These are phyloP conservation scores for Mucor plumbeus DNA, from an alignment of 371 early-diverging fungal genomes.

Conservation along the genomic window DNA sequence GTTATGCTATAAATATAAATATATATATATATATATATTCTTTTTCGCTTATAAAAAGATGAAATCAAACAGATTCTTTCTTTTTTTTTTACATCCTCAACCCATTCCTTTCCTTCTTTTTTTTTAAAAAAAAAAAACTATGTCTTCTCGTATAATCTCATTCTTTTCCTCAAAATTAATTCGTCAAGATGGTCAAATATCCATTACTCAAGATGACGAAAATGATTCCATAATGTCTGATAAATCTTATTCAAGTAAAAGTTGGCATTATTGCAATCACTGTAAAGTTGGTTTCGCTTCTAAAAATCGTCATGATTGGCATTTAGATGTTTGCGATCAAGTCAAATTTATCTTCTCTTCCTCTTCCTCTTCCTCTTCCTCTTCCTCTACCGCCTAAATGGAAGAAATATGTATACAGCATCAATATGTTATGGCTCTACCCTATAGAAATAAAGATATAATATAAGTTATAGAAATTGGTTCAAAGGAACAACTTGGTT, in stretches of 20 bases:
- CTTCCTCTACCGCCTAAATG: background rate
- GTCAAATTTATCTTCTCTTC: no score
- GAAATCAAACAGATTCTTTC: background rate
- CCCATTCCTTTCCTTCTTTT: constrained; percentile 18
- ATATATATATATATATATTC: no score
- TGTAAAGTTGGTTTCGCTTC: constrained; percentile 39
- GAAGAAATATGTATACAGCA: no score
- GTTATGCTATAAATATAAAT: constrained; percentile 1
- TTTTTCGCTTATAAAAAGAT: background rate
- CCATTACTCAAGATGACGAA: background rate
- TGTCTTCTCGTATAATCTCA: background rate
- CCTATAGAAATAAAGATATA: constrained; percentile 4
- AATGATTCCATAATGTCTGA: background rate
- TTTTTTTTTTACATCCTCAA: background rate
- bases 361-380: background rate
- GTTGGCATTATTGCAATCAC: constrained; percentile 34
- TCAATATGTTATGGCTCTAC: background rate
- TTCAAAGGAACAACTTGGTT: constrained; percentile 1
- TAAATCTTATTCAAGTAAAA: background rate
- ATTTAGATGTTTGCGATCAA: constrained; percentile 24
- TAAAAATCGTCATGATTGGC: constrained; percentile 36
- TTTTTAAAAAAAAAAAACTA: no score
- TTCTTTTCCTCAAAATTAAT: constrained; percentile 2
- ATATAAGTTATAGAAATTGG: background rate
- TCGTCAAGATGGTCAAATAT: background rate